Conservation (phyloP, 192 early-diverging fungal species). For the Entophlyctis helioformis region DNA sequence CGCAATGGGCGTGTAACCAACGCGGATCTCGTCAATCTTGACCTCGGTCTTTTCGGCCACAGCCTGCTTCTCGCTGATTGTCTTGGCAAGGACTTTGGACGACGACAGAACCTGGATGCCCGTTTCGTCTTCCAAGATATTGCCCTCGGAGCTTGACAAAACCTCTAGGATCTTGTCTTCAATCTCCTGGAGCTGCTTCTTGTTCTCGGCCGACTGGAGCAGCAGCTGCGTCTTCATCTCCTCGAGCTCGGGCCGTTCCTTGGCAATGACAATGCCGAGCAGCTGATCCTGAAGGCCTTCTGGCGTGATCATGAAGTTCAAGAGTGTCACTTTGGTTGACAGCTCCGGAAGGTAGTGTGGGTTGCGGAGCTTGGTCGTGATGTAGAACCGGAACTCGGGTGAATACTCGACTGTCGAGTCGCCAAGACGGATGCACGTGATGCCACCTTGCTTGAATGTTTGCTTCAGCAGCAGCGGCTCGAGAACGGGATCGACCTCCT, state of each 20-base stretch:
- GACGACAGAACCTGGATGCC: constrained; percentile 50
- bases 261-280: constrained; percentile 52
- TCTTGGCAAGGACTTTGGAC: constrained; percentile 47
- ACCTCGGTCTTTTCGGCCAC: constrained; percentile 45
- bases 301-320: constrained; percentile 56
- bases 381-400: constrained; percentile 48
- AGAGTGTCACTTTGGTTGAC: constrained; percentile 44
- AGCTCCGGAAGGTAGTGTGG: constrained; percentile 51
- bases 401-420: constrained; percentile 49
- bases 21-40: constrained; percentile 49
- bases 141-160: constrained; percentile 41
- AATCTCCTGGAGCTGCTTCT: constrained; percentile 46
- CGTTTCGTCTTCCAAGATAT: constrained; percentile 54
- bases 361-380: constrained; percentile 48
- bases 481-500: constrained; percentile 46
- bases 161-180: constrained; percentile 55
- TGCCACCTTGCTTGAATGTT: constrained; percentile 53
- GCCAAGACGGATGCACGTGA: constrained; percentile 43
- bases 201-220: constrained; percentile 48
- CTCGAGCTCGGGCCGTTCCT: constrained; percentile 47
- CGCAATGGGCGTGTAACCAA: constrained; percentile 48
- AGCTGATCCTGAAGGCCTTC: constrained; percentile 52
- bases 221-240: constrained; percentile 48
- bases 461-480: constrained; percentile 48
- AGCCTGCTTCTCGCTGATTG: constrained; percentile 45